Conservation (phyloP, 1,284 basidiomycete genomes). For the Amylostereum chailletii region DNA sequence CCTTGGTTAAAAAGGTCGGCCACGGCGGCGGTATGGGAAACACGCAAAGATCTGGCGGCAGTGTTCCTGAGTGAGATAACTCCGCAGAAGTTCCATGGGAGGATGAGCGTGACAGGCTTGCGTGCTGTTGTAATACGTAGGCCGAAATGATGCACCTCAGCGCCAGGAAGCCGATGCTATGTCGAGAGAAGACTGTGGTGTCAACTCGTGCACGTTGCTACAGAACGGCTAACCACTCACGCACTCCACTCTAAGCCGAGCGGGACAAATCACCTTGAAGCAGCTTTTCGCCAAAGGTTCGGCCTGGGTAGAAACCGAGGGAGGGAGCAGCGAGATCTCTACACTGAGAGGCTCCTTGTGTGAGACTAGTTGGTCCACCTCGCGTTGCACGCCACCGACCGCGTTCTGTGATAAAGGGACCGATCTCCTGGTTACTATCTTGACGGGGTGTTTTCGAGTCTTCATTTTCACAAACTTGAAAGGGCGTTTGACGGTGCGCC, state of each 20-base stretch:
- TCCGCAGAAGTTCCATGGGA: slow-evolving; percentile 21
- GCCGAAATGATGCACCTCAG: slow-evolving; percentile 20
- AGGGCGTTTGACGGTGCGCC: no score
- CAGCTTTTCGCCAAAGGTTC: background rate
- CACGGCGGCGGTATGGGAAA: background rate
- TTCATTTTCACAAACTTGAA: no score
- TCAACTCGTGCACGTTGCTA: background rate
- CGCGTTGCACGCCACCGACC: no score
- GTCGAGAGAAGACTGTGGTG: slow-evolving; percentile 1
- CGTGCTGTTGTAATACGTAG: slow-evolving; percentile 20
- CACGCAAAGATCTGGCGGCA: background rate
- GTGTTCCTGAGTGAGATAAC: slow-evolving; percentile 15
- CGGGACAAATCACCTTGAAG: slow-evolving; percentile 1
- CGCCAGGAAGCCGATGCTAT: slow-evolving; percentile 18
- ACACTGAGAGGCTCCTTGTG: no score
- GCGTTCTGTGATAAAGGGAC: no score
- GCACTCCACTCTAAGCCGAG: background rate
- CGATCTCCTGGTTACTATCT: no score
- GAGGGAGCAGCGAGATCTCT: no score
- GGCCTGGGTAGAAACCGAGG: background rate
- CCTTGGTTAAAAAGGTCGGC: background rate
- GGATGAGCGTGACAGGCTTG: slow-evolving; percentile 19
- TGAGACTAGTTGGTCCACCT: no score
- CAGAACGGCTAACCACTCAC: background rate
- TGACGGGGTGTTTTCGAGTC: no score